These are phyloP conservation scores for Fusarium coffeatum DNA, from an alignment of 2,329 filamentous ascomycete species.

Conservation along the genomic window DNA sequence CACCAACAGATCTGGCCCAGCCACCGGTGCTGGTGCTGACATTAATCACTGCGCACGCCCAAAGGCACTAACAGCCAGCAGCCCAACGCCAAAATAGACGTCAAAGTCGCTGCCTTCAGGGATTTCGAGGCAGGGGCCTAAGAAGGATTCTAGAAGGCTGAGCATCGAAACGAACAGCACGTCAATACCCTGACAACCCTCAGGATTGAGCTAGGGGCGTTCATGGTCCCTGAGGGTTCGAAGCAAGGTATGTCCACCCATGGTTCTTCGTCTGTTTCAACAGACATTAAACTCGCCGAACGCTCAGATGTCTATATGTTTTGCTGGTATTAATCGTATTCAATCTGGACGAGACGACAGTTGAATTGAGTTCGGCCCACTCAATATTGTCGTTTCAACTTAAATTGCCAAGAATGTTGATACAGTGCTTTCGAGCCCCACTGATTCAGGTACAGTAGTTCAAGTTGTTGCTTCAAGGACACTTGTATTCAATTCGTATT, in stretches of 20 bases:
- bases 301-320: not conserved
- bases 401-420: constrained; percentile 25
- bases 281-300: constrained; percentile 1
- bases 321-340: not conserved
- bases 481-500: constrained; percentile 3
- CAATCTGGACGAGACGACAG: constrained; percentile 11
- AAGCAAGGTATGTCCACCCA: constrained; percentile 15
- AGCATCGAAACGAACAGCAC: constrained; percentile 27
- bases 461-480: not conserved
- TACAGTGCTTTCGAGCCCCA: constrained; percentile 8
- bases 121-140: constrained; percentile 26
- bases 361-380: not conserved
- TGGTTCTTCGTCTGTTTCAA: not conserved
- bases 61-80: constrained; percentile 18
- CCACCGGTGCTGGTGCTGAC: constrained; percentile 28
- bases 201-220: constrained; percentile 30
- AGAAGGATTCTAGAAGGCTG: constrained; percentile 47
- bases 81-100: constrained; percentile 31
- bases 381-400: constrained; percentile 29
- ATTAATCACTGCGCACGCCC: constrained; percentile 29
- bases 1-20: constrained; percentile 15
- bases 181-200: constrained; percentile 6
- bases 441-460: constrained; percentile 23
- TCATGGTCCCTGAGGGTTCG: constrained; percentile 11
- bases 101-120: constrained; percentile 30